phyloP scores from a whole-genome alignment of 768 basidiomycete genomes.

The Psilocybe tampanensis region DNA sequence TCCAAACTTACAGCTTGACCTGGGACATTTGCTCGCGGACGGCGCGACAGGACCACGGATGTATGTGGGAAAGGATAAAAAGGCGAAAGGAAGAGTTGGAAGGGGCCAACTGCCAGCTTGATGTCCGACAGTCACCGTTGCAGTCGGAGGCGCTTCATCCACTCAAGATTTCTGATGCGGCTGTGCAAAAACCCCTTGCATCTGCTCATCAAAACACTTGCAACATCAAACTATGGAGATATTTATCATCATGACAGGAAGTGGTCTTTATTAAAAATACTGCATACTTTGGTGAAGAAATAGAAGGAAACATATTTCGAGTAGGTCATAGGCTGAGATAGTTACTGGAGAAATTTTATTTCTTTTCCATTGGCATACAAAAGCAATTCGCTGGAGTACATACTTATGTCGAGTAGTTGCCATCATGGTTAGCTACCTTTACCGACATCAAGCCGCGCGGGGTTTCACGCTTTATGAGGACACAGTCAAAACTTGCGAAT shows the following conservation, averaged over 20 bases:
- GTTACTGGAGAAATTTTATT: no score
- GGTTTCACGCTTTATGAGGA: no score
- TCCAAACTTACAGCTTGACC: slow-evolving; percentile 36
- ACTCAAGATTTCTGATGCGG: slow-evolving; percentile 13
- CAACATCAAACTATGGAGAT: neutral
- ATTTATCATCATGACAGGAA: neutral
- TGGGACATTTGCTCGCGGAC: slow-evolving; percentile 30
- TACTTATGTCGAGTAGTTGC: no score
- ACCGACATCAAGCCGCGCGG: no score
- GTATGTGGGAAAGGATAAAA: slow-evolving; percentile 24
- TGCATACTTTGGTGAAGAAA: no score
- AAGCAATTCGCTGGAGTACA: no score
- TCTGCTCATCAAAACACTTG: neutral
- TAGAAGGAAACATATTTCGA: no score
- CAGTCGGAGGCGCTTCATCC: slow-evolving; percentile 13
- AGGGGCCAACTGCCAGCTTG: slow-evolving; percentile 7
- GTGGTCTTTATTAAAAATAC: no score
- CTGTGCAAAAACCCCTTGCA: slow-evolving; percentile 7
- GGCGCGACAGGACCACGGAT: slow-evolving; percentile 14
- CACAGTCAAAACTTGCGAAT: no score
- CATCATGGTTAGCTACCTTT: no score
- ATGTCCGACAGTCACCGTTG: slow-evolving; percentile 15
- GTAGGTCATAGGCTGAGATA: no score
- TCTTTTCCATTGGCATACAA: no score
- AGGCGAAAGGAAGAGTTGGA: slow-evolving; percentile 6